phyloP scores from a whole-genome alignment of 805 yeast species.

The Candida alai region DNA sequence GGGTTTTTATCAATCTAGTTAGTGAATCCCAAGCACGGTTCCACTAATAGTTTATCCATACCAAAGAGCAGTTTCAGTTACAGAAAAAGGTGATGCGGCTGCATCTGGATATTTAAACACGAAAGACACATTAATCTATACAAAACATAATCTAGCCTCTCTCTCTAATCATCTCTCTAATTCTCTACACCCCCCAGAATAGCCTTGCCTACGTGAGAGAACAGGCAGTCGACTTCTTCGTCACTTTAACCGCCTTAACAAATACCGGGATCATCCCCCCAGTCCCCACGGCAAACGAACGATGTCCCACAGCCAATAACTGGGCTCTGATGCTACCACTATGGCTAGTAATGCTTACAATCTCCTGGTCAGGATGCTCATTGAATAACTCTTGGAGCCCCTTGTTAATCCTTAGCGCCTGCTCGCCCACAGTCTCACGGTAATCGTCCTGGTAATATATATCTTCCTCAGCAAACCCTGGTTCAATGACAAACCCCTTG shows the following conservation, averaged over 20 bases:
- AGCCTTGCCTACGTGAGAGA: background rate
- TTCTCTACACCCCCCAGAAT: background rate
- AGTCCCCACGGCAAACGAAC: constrained; percentile 46
- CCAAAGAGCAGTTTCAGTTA: too few relatives aligned
- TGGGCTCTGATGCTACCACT: constrained; percentile 49
- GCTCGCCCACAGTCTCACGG: constrained; percentile 40
- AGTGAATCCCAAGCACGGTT: too few relatives aligned
- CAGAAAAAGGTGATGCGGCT: too few relatives aligned
- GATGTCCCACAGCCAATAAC: constrained; percentile 44
- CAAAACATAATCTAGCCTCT: background rate
- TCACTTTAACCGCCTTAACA: constrained; percentile 35
- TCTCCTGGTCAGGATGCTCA: constrained; percentile 17
- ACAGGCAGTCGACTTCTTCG: background rate
- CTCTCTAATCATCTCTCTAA: background rate
- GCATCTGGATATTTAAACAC: too few relatives aligned
- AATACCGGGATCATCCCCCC: constrained; percentile 58
- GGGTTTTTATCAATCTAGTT: too few relatives aligned
- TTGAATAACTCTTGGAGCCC: constrained; percentile 35
- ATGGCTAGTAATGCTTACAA: constrained; percentile 46
- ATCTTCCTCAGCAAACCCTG: constrained; percentile 46
- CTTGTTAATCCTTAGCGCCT: constrained; percentile 31
- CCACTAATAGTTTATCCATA: too few relatives aligned
- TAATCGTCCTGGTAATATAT: constrained; percentile 34
- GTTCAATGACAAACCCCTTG: constrained; percentile 39
- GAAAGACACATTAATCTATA: too few relatives aligned